A percentile compares a stretch with the other conserved stretches of the same genome.
These are phyloP conservation scores for Phyllostachys edulis DNA, from an alignment of 176 grass and related monocot genomes.

Conservation along the genomic window DNA sequence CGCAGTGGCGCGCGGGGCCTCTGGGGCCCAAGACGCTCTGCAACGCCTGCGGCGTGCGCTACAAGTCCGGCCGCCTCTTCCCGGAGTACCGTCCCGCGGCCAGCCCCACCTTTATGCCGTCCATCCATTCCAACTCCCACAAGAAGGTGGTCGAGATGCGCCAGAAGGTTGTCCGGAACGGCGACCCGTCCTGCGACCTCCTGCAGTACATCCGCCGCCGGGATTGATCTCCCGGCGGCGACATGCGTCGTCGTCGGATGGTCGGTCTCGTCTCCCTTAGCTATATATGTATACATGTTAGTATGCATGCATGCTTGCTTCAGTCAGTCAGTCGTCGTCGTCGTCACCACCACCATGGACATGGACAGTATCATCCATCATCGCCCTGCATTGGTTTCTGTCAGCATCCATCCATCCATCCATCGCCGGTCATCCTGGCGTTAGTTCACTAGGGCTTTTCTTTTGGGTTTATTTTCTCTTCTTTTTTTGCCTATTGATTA, in stretches of 20 bases:
- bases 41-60: slow-evolving; percentile 96
- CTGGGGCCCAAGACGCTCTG: slow-evolving; percentile 96
- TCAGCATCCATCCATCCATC: slow-evolving; percentile 46
- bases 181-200: slow-evolving; percentile 52
- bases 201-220: slow-evolving; percentile 76
- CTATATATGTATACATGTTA: slow-evolving; percentile 70
- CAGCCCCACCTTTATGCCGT: slow-evolving; percentile 89
- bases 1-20: slow-evolving; percentile 93
- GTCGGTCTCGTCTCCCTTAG: slow-evolving; percentile 48
- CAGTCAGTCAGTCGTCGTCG: slow-evolving; percentile 47
- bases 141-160: slow-evolving; percentile 99
- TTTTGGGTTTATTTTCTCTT: slow-evolving; percentile 44
- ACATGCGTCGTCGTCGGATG: not conserved
- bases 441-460: slow-evolving; percentile 53
- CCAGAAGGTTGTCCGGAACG: slow-evolving; percentile 40
- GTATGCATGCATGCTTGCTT: slow-evolving; percentile 73
- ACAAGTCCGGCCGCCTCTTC: slow-evolving; percentile 96
- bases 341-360: slow-evolving; percentile 39
- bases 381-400: slow-evolving; percentile 48
- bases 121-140: slow-evolving; percentile 94
- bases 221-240: slow-evolving; percentile 43
- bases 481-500: slow-evolving; percentile 72
- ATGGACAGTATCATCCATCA: slow-evolving; percentile 29
- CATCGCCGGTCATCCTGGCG: slow-evolving; percentile 28
- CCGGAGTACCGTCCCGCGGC: slow-evolving; percentile 95